These are phyloP conservation scores for Maudiozyma humilis DNA, from an alignment of 1,139 yeast genomes.

Conservation along the genomic window DNA sequence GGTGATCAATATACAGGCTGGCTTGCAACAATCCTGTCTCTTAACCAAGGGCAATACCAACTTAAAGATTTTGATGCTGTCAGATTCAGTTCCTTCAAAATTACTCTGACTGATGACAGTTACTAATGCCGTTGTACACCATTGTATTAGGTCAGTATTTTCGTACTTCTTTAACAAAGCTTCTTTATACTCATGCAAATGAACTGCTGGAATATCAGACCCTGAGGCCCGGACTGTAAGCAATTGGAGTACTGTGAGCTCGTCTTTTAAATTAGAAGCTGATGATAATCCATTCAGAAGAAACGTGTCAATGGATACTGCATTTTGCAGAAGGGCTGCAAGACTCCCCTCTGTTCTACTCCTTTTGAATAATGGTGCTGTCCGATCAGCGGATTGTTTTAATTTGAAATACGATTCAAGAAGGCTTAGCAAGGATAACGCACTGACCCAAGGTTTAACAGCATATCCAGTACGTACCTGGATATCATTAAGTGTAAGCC, in stretches of 20 bases:
- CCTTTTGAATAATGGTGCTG: slow-evolving; percentile 18
- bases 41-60: slow-evolving; percentile 43
- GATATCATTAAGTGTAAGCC: slow-evolving; percentile 18
- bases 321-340: slow-evolving; percentile 12
- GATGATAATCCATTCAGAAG: slow-evolving; percentile 13
- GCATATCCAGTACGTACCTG: slow-evolving; percentile 10
- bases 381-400: neutral
- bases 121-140: slow-evolving; percentile 35
- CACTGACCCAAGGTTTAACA: slow-evolving; percentile 17
- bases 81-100: slow-evolving; percentile 14
- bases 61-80: slow-evolving; percentile 32
- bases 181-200: slow-evolving; percentile 9
- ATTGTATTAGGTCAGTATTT: slow-evolving; percentile 28
- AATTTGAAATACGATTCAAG: slow-evolving; percentile 15
- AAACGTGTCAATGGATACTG: slow-evolving; percentile 16
- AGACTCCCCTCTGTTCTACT: slow-evolving; percentile 13
- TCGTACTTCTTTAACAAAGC: slow-evolving; percentile 15
- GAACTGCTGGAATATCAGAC: slow-evolving; percentile 4
- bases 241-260: slow-evolving; percentile 18
- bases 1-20: slow-evolving; percentile 31
- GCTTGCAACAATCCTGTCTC: slow-evolving; percentile 25
- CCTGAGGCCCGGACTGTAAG: slow-evolving; percentile 14
- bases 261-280: slow-evolving; percentile 6
- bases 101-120: slow-evolving; percentile 29
- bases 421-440: slow-evolving; percentile 15